A percentile compares a stretch with the other conserved stretches of the same genome.
phyloP scores from a whole-genome alignment of 371 early-diverging fungal species.

The Rhizopus microsporus region DNA sequence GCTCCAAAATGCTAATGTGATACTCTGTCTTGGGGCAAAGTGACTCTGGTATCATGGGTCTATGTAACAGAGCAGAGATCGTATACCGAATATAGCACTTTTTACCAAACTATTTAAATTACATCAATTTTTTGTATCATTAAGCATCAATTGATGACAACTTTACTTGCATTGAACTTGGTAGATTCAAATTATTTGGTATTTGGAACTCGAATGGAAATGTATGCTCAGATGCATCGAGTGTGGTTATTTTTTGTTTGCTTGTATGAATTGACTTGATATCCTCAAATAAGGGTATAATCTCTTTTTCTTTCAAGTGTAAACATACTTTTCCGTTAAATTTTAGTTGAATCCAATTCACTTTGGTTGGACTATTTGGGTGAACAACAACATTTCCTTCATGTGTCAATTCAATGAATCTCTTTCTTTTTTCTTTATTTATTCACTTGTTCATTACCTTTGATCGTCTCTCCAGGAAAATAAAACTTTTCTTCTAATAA shows the following conservation, averaged over 20 bases:
- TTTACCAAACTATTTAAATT: constrained; percentile 22
- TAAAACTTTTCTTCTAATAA: constrained; percentile 52
- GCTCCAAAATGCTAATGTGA: constrained; percentile 41
- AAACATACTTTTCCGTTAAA: constrained; percentile 41
- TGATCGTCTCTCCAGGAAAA: constrained; percentile 49
- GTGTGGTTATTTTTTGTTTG: constrained; percentile 17
- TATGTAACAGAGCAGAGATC: constrained; percentile 37
- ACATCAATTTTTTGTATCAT: neutral
- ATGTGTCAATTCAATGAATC: neutral
- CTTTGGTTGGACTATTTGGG: constrained; percentile 44
- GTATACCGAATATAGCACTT: constrained; percentile 44
- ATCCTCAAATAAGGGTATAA: constrained; percentile 36
- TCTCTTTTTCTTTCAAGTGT: constrained; percentile 43
- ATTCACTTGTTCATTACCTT: constrained; percentile 28
- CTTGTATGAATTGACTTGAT: constrained; percentile 25
- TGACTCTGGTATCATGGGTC: constrained; percentile 46
- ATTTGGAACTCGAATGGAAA: constrained; percentile 48
- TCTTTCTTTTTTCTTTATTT: neutral
- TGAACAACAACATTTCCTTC: constrained; percentile 42
- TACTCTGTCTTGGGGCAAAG: constrained; percentile 45
- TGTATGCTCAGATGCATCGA: constrained; percentile 39
- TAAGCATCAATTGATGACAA: neutral
- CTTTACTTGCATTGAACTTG: constrained; percentile 51
- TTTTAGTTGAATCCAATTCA: constrained; percentile 41
- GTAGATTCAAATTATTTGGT: constrained; percentile 39